Conservation (phyloP, 768 basidiomycete genomes). For the Suillus plorans region DNA sequence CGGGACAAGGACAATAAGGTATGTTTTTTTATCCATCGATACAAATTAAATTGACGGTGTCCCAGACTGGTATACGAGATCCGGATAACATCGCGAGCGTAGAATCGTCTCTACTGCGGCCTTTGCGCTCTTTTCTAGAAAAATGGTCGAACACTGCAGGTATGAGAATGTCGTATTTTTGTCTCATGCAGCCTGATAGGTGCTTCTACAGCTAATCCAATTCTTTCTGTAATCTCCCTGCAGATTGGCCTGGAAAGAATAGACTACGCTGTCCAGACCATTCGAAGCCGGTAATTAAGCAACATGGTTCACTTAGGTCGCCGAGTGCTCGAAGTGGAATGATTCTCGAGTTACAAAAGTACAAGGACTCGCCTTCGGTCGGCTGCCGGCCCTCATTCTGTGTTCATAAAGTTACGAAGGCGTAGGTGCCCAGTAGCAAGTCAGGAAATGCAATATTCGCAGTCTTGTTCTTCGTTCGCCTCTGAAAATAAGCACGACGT, state of each 20-base stretch:
- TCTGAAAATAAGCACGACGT: too few relatives aligned
- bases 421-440: too few relatives aligned
- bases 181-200: background rate
- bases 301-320: background rate
- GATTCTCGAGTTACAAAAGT: background rate
- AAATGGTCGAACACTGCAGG: constrained; percentile 34
- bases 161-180: constrained; percentile 14
- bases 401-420: too few relatives aligned
- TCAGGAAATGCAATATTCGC: too few relatives aligned
- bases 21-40: constrained; percentile 7
- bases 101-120: constrained; percentile 44
- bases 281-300: constrained; percentile 8
- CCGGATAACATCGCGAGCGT: constrained; percentile 42
- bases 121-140: constrained; percentile 39
- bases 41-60: background rate
- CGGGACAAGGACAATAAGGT: constrained; percentile 63
- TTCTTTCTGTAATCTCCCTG: constrained; percentile 44
- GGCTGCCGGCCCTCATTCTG: too few relatives aligned
- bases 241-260: constrained; percentile 51
- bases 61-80: constrained; percentile 54
- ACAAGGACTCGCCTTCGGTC: too few relatives aligned
- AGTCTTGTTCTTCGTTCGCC: too few relatives aligned
- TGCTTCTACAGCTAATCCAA: background rate
- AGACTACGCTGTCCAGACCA: constrained; percentile 34
- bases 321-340: background rate